phyloP scores from a whole-genome alignment of 495 filamentous ascomycete genomes.

The Neurospora pannonica region DNA sequence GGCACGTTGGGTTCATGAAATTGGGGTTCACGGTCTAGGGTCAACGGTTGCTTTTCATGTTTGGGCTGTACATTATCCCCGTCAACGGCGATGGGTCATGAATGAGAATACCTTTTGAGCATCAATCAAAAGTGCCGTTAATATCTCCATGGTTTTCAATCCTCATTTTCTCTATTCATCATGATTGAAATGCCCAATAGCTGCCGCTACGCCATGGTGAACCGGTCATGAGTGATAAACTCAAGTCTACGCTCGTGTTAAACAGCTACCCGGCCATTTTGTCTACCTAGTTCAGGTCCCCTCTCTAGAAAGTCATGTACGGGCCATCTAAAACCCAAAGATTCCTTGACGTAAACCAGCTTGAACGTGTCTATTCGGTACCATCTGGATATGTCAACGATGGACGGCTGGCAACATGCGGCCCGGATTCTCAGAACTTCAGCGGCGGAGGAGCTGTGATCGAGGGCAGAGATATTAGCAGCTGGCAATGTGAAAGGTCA shows the following conservation, averaged over 20 bases:
- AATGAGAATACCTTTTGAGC: slow-evolving; percentile 42
- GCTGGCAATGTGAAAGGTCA: background rate
- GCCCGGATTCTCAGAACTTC: slow-evolving; percentile 28
- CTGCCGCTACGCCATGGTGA: background rate
- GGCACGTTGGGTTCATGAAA: slow-evolving; percentile 64
- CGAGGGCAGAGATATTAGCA: slow-evolving; percentile 6
- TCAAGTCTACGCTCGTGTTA: background rate
- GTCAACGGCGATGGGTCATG: slow-evolving; percentile 59
- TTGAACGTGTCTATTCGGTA: background rate
- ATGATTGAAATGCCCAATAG: background rate
- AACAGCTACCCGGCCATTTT: background rate
- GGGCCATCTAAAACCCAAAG: background rate
- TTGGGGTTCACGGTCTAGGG: slow-evolving; percentile 76
- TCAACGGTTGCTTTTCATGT: slow-evolving; percentile 65
- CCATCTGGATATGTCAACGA: background rate
- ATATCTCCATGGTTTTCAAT: background rate
- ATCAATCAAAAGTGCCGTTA: slow-evolving; percentile 5
- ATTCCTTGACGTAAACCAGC: background rate
- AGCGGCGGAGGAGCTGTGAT: slow-evolving; percentile 33
- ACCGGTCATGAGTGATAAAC: background rate
- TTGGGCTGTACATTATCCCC: slow-evolving; percentile 88
- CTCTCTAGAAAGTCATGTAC: background rate
- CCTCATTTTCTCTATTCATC: background rate
- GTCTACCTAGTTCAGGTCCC: background rate
- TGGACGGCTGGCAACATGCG: background rate